Evolutionary conservation across 2,329 filamentous ascomycete species (phyloP), one percentile per base, ranked within the genome.

Genomic region (Lasiodiplodia citricola): DNA sequence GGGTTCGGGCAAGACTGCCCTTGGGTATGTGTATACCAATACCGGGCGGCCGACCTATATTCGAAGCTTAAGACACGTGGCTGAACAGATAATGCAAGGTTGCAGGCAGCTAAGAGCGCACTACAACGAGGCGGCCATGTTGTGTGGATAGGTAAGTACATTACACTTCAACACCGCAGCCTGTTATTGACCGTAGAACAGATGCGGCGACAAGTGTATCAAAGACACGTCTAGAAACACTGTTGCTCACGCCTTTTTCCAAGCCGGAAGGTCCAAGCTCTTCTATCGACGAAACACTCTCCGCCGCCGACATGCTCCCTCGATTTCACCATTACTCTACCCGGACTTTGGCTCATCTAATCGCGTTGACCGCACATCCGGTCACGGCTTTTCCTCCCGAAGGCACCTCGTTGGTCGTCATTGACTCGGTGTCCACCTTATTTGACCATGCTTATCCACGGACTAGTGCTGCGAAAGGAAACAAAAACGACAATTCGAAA

Each of bases 1-100:
- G 10, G 94, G 94, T 1, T 88, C 88, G 31, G 95, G 94, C 37
- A 97, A 97, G 84, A 97, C 93, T 4, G 86, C 91, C 14, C 83
- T 97, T 73, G 92, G 90, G 92, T 95, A 84, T 81, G 88, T 81
- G 58, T 69, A 67, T 67, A 70, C 64, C 18, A 6, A 10, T 47
- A 47, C 14, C 11, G 13, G 31, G 4, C 2, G 14, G n/a, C 11
- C 13, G 6, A 56, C 10, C 4, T 16, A 21, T 38, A 10, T 10
- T 8, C 5, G 7, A 18, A 2, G 14, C 13, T 3, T 28, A 13
- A 21, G 44, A 11, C 28, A 37, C 5, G 37, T 11, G n/a, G 25
- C 38, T 38, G 55, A 67, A 28, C 5, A n/a, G 18, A 35, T 18
- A 8, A 63, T 67, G 35, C 66, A 76, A 95, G 92, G 44, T 86